Evolutionary conservation across 208 protist species (phyloP).

Genomic region (Endotrypanum monterogeii): DNA sequence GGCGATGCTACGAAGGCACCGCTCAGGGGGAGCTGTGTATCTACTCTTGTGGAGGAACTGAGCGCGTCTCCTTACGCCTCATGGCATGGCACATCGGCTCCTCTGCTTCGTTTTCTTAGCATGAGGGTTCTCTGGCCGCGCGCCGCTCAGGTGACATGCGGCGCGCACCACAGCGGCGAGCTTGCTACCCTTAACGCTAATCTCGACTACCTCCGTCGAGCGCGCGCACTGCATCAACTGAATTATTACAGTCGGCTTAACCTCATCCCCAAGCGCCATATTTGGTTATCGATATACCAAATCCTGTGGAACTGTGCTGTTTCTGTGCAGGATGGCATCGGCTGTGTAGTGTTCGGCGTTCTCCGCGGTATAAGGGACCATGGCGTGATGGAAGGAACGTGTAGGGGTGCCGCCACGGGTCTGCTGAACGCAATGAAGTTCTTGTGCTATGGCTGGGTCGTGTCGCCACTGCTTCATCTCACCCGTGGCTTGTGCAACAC

Average conservation of each 20-base stretch:
- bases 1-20: background rate
- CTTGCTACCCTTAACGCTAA: conserved; percentile 46
- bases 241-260: conserved; percentile 86
- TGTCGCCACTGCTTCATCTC: conserved; percentile 76
- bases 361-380: conserved; percentile 36
- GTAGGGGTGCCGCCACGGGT: conserved; percentile 23
- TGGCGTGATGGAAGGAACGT: conserved; percentile 23
- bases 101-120: conserved; percentile 13
- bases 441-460: conserved; percentile 60
- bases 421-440: conserved; percentile 35
- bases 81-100: conserved; percentile 14
- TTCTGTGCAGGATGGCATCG: conserved; percentile 57
- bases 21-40: background rate
- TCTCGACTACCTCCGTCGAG: conserved; percentile 71
- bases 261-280: conserved; percentile 73
- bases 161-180: conserved; percentile 10
- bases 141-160: background rate
- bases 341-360: conserved; percentile 49
- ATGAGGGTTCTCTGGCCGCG: conserved; percentile 10
- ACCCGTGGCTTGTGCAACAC: conserved; percentile 63
- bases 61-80: conserved; percentile 20
- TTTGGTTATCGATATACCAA: conserved; percentile 60
- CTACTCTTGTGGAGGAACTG: conserved; percentile 12
- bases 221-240: conserved; percentile 54
- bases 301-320: conserved; percentile 69